Percentiles rank a stretch among this genome's conserved stretches.
These are phyloP conservation scores for Mucor saturninus DNA, from an alignment of 371 early-diverging fungal species.

Conservation along the genomic window DNA sequence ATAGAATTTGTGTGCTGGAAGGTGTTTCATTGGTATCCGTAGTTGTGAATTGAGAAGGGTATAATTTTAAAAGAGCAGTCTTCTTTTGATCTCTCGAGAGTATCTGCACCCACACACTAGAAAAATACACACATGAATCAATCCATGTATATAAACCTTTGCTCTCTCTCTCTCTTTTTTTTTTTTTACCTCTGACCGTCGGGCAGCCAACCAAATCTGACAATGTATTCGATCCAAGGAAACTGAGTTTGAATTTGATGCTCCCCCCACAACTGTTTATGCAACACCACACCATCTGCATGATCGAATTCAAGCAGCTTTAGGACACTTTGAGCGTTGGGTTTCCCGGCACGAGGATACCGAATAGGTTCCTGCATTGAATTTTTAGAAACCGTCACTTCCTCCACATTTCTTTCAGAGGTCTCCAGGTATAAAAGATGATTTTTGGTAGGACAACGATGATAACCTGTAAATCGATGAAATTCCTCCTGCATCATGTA, in stretches of 20 bases:
- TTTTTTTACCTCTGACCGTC: conserved; percentile 57
- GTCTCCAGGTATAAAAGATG: conserved; percentile 69
- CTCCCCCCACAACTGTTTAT: conserved; percentile 51
- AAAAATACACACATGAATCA: background rate
- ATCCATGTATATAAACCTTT: background rate
- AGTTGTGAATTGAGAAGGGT: conserved; percentile 44
- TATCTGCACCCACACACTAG: conserved; percentile 73
- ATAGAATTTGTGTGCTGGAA: conserved; percentile 46
- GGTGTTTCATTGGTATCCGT: background rate
- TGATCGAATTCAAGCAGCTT: conserved; percentile 63
- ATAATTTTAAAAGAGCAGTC: conserved; percentile 39
- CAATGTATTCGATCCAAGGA: conserved; percentile 82
- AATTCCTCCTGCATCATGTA: conserved; percentile 87
- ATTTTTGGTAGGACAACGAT: conserved; percentile 57
- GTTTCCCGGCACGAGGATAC: conserved; percentile 71
- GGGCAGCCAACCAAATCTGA: conserved; percentile 78
- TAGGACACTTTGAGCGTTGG: conserved; percentile 64
- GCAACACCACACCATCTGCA: conserved; percentile 19
- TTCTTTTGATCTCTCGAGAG: conserved; percentile 68
- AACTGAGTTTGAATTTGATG: conserved; percentile 51
- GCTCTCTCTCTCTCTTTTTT: background rate
- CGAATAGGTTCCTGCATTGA: conserved; percentile 33
- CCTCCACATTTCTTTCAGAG: conserved; percentile 65
- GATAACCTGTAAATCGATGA: conserved; percentile 71
- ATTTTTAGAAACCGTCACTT: conserved; percentile 52